Evolutionary conservation across 495 filamentous ascomycete species (phyloP).

Genomic region (Hypoxylon cercidicola): DNA sequence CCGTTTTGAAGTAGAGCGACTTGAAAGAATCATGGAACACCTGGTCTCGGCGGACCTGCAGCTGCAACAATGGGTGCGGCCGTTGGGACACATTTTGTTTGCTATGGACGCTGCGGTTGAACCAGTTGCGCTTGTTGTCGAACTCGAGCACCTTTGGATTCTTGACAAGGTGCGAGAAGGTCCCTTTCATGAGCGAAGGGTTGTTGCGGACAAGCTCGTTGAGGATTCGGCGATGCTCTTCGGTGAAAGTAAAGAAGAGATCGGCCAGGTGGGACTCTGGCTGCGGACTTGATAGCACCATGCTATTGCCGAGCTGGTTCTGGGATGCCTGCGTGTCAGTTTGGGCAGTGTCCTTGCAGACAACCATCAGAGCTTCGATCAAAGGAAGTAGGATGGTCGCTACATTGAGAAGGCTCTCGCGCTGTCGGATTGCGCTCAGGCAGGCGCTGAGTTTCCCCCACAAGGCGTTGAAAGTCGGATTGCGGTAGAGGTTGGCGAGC

Average conservation of each 20-base stretch:
- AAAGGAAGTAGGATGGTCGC: slow-evolving; percentile 93
- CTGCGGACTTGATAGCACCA: slow-evolving; percentile 79
- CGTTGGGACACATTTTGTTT: slow-evolving; percentile 71
- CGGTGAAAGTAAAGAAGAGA: slow-evolving; percentile 98
- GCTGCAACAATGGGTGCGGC: slow-evolving; percentile 77
- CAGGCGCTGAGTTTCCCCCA: slow-evolving; percentile 97
- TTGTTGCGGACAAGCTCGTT: slow-evolving; percentile 98
- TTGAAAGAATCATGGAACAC: slow-evolving; percentile 99
- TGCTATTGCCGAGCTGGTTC: slow-evolving; percentile 66
- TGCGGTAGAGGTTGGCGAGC: slow-evolving; percentile 86
- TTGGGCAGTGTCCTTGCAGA: slow-evolving; percentile 95
- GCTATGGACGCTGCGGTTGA: slow-evolving; percentile 89
- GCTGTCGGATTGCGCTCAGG: slow-evolving; percentile 84
- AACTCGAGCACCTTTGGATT: slow-evolving; percentile 99
- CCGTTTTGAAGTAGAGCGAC: slow-evolving; percentile 91
- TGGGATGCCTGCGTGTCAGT: slow-evolving; percentile 67
- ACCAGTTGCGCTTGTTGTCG: slow-evolving; percentile 99
- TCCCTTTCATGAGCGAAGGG: slow-evolving; percentile 97
- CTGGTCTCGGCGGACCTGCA: slow-evolving; percentile 89
- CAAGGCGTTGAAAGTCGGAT: slow-evolving; percentile 84
- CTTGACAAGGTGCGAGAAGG: slow-evolving; percentile 93
- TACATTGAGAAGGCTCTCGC: slow-evolving; percentile 95
- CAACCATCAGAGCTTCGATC: slow-evolving; percentile 97
- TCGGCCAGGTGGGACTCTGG: slow-evolving; percentile 85
- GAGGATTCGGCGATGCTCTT: slow-evolving; percentile 96